Conservation (phyloP, 202 grass and related monocot species). For the Hordeum pubiflorum region DNA sequence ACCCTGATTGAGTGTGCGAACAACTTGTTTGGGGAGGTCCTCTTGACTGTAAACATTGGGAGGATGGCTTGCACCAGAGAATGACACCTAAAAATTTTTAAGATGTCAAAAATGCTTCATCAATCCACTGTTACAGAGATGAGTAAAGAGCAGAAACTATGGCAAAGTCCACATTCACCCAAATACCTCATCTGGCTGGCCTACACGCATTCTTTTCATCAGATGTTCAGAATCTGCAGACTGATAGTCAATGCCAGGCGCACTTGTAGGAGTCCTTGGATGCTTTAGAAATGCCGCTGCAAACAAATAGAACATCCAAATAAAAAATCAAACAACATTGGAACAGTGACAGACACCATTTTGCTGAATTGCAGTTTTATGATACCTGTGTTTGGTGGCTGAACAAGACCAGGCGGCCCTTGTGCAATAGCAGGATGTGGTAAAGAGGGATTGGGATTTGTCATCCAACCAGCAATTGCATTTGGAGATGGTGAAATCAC, state of each 20-base stretch:
- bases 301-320: slow-evolving; percentile 23
- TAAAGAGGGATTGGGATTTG: slow-evolving; percentile 79
- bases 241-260: slow-evolving; percentile 91
- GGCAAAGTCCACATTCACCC: neutral
- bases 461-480: slow-evolving; percentile 98
- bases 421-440: slow-evolving; percentile 74
- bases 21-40: slow-evolving; percentile 74
- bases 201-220: slow-evolving; percentile 94
- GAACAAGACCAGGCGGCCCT: slow-evolving; percentile 71
- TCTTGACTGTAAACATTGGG: slow-evolving; percentile 87
- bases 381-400: slow-evolving; percentile 77
- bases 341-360: neutral
- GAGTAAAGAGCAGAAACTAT: neutral
- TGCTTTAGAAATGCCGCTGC: slow-evolving; percentile 96
- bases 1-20: slow-evolving; percentile 81
- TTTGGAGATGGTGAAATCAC: slow-evolving; percentile 87
- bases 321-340: slow-evolving; percentile 6
- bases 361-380: slow-evolving; percentile 20
- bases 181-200: slow-evolving; percentile 88
- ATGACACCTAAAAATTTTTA: slow-evolving; percentile 52
- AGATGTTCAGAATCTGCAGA: slow-evolving; percentile 97
- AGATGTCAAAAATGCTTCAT: slow-evolving; percentile 7
- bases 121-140: slow-evolving; percentile 6
- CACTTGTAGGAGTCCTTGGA: slow-evolving; percentile 71
- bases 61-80: slow-evolving; percentile 79